Conservation (phyloP, 495 filamentous ascomycete genomes). For the Neurospora tetraspora region DNA sequence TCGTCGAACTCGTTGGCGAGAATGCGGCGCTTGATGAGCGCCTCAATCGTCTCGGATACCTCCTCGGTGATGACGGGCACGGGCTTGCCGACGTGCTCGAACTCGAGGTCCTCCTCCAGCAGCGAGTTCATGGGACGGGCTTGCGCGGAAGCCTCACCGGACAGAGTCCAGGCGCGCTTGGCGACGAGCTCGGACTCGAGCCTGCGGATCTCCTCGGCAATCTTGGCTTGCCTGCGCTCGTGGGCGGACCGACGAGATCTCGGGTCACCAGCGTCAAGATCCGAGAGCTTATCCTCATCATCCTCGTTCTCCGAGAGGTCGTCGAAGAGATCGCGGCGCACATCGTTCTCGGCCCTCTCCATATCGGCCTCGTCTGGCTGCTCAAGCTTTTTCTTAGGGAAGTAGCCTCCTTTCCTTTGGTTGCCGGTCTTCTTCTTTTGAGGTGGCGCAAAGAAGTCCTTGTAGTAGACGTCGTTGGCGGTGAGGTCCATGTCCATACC, state of each 20-base stretch:
- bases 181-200: constrained; percentile 84
- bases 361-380: constrained; percentile 50
- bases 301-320: constrained; percentile 55
- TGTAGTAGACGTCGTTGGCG: constrained; percentile 78
- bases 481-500: constrained; percentile 50
- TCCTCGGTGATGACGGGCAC: constrained; percentile 92
- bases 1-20: constrained; percentile 89
- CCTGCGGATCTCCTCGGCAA: constrained; percentile 80
- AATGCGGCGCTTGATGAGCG: constrained; percentile 88
- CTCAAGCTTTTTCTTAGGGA: constrained; percentile 20
- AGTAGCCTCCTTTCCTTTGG: constrained; percentile 1
- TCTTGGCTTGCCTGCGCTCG: constrained; percentile 73
- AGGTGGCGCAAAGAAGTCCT: constrained; percentile 84
- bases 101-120: constrained; percentile 90
- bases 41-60: constrained; percentile 84
- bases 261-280: constrained; percentile 45
- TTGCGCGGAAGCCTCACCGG: constrained; percentile 76
- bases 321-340: constrained; percentile 86
- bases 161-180: constrained; percentile 82
- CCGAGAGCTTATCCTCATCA: constrained; percentile 44
- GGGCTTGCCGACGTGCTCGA: constrained; percentile 91
- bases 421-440: constrained; percentile 45
- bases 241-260: constrained; percentile 60
- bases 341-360: constrained; percentile 79
- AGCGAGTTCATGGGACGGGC: constrained; percentile 85